Base-by-base conservation (phyloP, 192 early-diverging fungal species). In the Umbelopsis sp. region DNA sequence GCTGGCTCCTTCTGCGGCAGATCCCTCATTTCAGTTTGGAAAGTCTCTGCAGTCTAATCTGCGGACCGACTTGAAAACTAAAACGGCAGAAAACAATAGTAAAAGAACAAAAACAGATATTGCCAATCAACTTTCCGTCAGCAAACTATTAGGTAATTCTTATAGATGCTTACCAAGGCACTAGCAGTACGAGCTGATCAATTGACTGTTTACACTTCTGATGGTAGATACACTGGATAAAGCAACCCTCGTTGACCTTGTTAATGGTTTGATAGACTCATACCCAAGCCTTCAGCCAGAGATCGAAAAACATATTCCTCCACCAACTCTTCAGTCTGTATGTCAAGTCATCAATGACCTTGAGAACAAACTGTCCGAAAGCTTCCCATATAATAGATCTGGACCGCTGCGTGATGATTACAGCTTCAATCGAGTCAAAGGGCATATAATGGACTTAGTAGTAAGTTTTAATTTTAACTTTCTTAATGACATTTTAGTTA, bases 351-450 rank as follows among this genome's bases (percentile, higher is more conserved):
- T 99, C 21, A 76, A 73, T 67, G 82, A 84, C 8, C 82, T 93
- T 21, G 88, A 95, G 71, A 89, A 90, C 71, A 83, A 85, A 34
- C 77, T 98, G 54, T 78, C 85, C 65, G 90, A 89, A 3, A 85
- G 90, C 4, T 97, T 96, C 78, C 96, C 96, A 0, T 99, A 97
- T 84, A 91, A 86, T 67, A 89, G 91, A 72, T 84, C 85, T 49
- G 96, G 96, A 17, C 86, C 88, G 22, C 72, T 78, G 1, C 81
- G 84, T 29, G 95, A 97, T 78, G 92, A 94, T 79, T 99, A 99
- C 80, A 88, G 94, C 7, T 97, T 89, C 81, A 90, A 92, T 77
- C 85, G 97, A 67, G 94, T 97, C 49, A 84, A 88, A 71, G 88
- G 91, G 47, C 81, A 83, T 9, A 77, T 98, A 24, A 78, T 84